These are phyloP conservation scores for Calonectria montana DNA, from an alignment of 2,329 filamentous ascomycete species.

Conservation along the genomic window DNA sequence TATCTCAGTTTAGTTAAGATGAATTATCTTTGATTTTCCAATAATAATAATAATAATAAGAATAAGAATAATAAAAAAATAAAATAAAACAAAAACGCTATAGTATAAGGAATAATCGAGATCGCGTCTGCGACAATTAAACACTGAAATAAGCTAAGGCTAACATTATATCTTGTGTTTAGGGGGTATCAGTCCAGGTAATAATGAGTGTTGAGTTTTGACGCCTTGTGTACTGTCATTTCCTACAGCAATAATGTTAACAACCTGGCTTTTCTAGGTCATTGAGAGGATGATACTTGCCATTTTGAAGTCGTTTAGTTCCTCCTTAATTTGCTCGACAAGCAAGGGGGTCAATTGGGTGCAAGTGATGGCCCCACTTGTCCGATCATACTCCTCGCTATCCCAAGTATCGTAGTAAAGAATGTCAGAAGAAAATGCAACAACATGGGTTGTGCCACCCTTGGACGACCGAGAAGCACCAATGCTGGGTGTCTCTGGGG, in stretches of 20 bases:
- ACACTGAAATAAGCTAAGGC: not conserved
- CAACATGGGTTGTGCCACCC: not conserved
- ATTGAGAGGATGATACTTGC: not conserved
- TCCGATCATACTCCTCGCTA: not conserved
- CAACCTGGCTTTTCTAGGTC: not conserved
- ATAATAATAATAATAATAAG: too few species aligned
- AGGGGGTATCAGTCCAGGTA: not conserved
- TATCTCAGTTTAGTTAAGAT: not conserved
- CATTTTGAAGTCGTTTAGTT: not conserved
- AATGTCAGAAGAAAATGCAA: not conserved
- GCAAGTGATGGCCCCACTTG: not conserved
- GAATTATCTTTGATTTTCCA: not conserved
- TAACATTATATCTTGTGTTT: not conserved
- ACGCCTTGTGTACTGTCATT: conserved; percentile 1
- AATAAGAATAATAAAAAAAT: too few species aligned
- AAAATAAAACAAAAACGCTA: not conserved
- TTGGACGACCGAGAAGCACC: not conserved
- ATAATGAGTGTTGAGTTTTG: conserved; percentile 1
- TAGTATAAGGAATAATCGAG: too few species aligned
- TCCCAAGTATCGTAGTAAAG: not conserved
- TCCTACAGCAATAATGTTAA: not conserved
- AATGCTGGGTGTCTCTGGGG: not conserved
- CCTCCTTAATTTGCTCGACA: not conserved
- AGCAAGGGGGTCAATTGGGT: not conserved
- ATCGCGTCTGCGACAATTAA: not conserved